Percentiles rank a stretch among this genome's conserved stretches.
Evolutionary conservation across 179 eudicot species (phyloP).

Genomic region (Actinidia polygama): DNA sequence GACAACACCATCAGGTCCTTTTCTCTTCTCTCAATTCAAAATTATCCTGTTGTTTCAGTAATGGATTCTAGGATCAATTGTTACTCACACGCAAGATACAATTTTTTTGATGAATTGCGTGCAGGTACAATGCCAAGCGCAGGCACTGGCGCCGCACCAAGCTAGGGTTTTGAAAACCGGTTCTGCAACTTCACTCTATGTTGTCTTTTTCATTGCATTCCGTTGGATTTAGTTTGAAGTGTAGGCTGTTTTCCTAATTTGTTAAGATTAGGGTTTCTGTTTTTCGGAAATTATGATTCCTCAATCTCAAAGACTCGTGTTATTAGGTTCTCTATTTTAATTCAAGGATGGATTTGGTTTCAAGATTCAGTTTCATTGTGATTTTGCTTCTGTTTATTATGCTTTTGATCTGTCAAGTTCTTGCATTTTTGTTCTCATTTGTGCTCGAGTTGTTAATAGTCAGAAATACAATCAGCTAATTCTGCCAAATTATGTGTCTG

Average conservation of each 20-base stretch:
- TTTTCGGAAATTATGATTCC: background rate
- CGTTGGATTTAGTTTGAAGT: background rate
- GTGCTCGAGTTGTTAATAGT: background rate
- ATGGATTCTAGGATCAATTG: background rate
- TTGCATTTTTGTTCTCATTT: background rate
- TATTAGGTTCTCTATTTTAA: background rate
- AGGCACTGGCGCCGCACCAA: constrained; percentile 57
- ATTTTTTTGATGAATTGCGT: background rate
- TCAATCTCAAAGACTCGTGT: background rate
- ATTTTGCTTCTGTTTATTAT: background rate
- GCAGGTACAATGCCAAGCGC: constrained; percentile 49
- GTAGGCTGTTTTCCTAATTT: background rate
- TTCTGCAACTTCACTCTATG: background rate
- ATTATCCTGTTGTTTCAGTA: background rate
- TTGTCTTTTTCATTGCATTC: background rate
- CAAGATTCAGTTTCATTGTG: background rate
- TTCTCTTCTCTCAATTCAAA: background rate
- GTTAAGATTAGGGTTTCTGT: background rate
- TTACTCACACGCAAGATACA: background rate
- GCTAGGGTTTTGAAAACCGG: constrained; percentile 40
- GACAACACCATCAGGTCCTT: constrained; percentile 43
- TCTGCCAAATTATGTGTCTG: background rate
- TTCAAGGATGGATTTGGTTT: background rate
- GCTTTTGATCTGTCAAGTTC: background rate
- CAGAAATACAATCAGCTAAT: too few relatives aligned